Base-by-base conservation (phyloP, 1,284 basidiomycete genomes). In the Cutaneotrichosporon sp. region DNA sequence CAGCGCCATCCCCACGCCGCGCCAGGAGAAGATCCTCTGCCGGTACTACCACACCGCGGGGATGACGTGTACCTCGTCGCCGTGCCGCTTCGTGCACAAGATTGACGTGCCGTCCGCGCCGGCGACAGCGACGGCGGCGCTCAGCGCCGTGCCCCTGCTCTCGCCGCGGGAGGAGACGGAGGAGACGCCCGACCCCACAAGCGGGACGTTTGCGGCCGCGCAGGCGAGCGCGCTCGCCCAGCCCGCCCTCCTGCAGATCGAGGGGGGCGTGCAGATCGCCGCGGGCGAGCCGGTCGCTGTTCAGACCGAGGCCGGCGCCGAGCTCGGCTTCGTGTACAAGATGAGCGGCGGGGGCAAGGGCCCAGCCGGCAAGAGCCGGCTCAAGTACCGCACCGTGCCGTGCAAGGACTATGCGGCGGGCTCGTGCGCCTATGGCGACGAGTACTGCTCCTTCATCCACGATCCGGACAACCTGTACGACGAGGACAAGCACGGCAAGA, bases 391-490 rank as follows among this genome's bases (percentile, higher is more conserved):
- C 69, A 80, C 78, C 36, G 75, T 77, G 11, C 68, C 72, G 8
- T 80, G 78, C 57, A 73, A 71, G 46, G 76, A 79, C 55, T 79
- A 63, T 58, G 71, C 72, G 8, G 69, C 66, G n/a, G 76, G 77
- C 1, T 56, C 66, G 36, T 80, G 78, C 58, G 70, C 70, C 1
- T 80, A 80, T 52, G 77, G 79, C 27, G 25, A 42, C 38, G 71
- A 75, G 25, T 79, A 76, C 60, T 80, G 79, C 67, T 79, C 77
- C 18, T 80, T 80, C 67, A 72, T 79, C 49, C 79, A 80, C 45
- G 62, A 67, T 50, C 42, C 43, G 1, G 29, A 45, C 31, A 67
- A 67, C 55, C 59, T 62, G 25, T 64, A 58, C 58, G 62, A 67
- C 31, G 45, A 56, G 34, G 36, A 49, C 22, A 56, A 25, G 34